Conservation (phyloP, 2,329 filamentous ascomycete species). For the Fonsecaea pedrosoi region DNA sequence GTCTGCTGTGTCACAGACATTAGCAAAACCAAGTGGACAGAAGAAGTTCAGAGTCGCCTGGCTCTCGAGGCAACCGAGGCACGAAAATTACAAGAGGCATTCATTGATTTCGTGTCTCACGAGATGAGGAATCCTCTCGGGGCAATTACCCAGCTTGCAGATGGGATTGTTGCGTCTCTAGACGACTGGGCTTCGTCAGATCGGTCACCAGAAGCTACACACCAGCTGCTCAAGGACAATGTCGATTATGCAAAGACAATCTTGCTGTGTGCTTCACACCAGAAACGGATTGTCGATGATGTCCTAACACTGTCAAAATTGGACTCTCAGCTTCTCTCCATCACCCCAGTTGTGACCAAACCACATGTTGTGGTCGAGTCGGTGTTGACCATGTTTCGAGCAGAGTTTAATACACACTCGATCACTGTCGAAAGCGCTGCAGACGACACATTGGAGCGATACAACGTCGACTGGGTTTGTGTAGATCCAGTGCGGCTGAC, state of each 20-base stretch:
- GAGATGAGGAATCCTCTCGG: conserved; percentile 64
- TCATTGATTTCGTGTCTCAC: conserved; percentile 73
- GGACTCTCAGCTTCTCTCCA: conserved; percentile 73
- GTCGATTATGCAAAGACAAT: conserved; percentile 79
- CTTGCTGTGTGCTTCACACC: conserved; percentile 75
- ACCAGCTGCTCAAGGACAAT: conserved; percentile 61
- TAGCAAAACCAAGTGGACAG: conserved; percentile 38
- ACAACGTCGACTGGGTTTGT: conserved; percentile 51
- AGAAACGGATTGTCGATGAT: conserved; percentile 77
- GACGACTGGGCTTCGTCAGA: conserved; percentile 41
- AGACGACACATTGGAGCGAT: conserved; percentile 16
- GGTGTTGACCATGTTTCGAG: conserved; percentile 77
- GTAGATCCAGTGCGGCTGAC: conserved; percentile 63
- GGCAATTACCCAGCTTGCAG: conserved; percentile 66
- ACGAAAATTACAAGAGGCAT: conserved; percentile 68
- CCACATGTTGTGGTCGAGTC: conserved; percentile 70
- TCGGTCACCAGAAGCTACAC: conserved; percentile 9
- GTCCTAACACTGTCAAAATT: conserved; percentile 76
- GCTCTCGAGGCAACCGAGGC: conserved; percentile 34
- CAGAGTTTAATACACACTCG: conserved; percentile 59
- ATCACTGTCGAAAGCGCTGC: conserved; percentile 27
- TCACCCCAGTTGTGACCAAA: conserved; percentile 72
- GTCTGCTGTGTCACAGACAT: conserved; percentile 51
- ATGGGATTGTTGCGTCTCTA: conserved; percentile 58
- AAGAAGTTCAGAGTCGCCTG: conserved; percentile 52